Base-by-base conservation (phyloP, 495 filamentous ascomycete genomes). In the Aspergillus haitiensis region DNA sequence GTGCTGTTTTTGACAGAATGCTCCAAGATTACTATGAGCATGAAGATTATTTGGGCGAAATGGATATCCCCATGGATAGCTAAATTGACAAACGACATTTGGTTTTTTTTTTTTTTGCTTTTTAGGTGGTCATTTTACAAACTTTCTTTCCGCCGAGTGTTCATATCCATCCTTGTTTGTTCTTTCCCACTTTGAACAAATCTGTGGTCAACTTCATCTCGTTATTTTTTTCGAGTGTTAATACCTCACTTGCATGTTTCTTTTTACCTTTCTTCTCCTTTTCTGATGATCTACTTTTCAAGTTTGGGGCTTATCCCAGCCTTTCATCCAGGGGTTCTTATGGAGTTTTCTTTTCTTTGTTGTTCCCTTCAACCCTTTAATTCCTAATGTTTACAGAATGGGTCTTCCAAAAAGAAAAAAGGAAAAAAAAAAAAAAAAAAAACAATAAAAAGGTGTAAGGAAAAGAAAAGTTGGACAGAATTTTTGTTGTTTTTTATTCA, bases 1-100 rank as follows among this genome's bases (percentile, higher is more conserved):
- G 33, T 5, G 33, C 52, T 11, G 21, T 45, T 1, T 48, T 59
- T 13, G 57, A 53, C 48, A 6, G 7, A 3, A 59, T 59, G 57
- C 18, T 59, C 0, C 8, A 10, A 3, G 49, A 59, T 9, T 53
- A 53, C 31, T 21, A 48, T 42, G 35, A 12, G 2, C 21, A 46
- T 27, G 55, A 37, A 12, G 33, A 33, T 16, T 21, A 0, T 16
- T 1, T 47, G 6, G 7, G 15, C 7, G 44, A 47, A 8, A 47
- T 47, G 44, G n/a, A n/a, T 21, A 27, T 27, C 21, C 21, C 21
- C 21, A 27, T 27, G 21, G 21, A 27, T 27, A 27, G 21, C 21
- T 27, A 13, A 16, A 46, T 46, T n/a, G 7, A n/a, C 13, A 10
- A 6, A 56, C 15, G 13, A 16, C 31, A 12, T 15, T 34, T 35